Evolutionary conservation across 176 grass and related monocot species (phyloP).

Genomic region (Puccinellia tenuiflora): DNA sequence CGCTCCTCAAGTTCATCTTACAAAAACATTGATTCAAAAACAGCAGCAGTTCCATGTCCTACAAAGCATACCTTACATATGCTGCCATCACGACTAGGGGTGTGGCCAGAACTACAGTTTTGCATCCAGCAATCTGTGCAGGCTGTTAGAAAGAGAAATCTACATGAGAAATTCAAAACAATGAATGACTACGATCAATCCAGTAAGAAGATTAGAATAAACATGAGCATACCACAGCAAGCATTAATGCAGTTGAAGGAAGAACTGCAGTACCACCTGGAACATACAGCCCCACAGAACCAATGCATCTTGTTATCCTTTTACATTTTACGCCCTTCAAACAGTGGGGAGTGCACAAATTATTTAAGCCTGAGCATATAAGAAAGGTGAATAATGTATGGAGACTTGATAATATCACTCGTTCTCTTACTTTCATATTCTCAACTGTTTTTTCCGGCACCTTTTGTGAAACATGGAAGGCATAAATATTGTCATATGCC

Average conservation of each 20-base stretch:
- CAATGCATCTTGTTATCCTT: constrained; percentile 82
- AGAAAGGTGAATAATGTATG: background rate
- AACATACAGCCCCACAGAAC: constrained; percentile 92
- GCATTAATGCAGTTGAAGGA: constrained; percentile 95
- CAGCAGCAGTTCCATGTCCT: background rate
- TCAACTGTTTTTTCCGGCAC: constrained; percentile 71
- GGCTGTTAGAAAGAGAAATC: constrained; percentile 54
- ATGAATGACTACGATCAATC: background rate
- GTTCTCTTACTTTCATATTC: constrained; percentile 74
- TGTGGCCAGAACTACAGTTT: constrained; percentile 90
- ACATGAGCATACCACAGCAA: constrained; percentile 70
- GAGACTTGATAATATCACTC: background rate
- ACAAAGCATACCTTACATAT: constrained; percentile 81
- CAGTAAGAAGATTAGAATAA: constrained; percentile 13
- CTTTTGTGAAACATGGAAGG: constrained; percentile 85
- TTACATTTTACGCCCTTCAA: constrained; percentile 92
- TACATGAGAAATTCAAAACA: constrained; percentile 26
- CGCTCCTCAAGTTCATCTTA: background rate
- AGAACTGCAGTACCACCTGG: constrained; percentile 94
- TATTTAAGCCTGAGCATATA: background rate
- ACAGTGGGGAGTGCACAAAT: background rate
- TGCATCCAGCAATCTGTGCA: constrained; percentile 91
- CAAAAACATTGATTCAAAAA: background rate
- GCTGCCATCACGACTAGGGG: constrained; percentile 79
- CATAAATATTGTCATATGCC: constrained; percentile 96